Conservation (phyloP, 2,329 filamentous ascomycete species). For the Aspergillus pseudonomiae region DNA sequence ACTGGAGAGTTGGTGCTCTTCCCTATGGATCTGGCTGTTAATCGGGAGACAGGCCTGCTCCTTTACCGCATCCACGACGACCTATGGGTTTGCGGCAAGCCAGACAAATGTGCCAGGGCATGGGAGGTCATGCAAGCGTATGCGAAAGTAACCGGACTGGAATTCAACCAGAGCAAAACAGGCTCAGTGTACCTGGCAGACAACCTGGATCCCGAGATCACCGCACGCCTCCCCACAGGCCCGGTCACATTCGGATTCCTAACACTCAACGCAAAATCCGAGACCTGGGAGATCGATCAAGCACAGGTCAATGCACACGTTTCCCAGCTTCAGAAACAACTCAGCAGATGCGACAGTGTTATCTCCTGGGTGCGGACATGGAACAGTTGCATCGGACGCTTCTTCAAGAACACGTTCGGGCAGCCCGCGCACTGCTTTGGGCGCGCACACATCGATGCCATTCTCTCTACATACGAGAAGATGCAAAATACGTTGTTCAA, state of each 20-base stretch:
- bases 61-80: slow-evolving; percentile 55
- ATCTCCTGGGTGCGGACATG: slow-evolving; percentile 59
- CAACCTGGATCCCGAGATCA: slow-evolving; percentile 24
- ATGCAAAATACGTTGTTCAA: slow-evolving; percentile 53
- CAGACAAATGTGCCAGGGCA: slow-evolving; percentile 43
- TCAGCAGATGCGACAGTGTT: slow-evolving; percentile 50
- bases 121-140: slow-evolving; percentile 51
- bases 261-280: slow-evolving; percentile 35
- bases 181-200: slow-evolving; percentile 51
- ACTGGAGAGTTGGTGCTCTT: slow-evolving; percentile 53
- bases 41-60: slow-evolving; percentile 46
- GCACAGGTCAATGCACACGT: slow-evolving; percentile 43
- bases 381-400: slow-evolving; percentile 56
- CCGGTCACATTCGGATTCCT: slow-evolving; percentile 59
- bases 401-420: slow-evolving; percentile 57
- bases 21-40: slow-evolving; percentile 52
- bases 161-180: slow-evolving; percentile 52
- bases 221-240: slow-evolving; percentile 49
- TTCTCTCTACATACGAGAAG: slow-evolving; percentile 49
- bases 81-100: slow-evolving; percentile 52
- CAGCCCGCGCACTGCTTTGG: slow-evolving; percentile 55
- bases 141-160: slow-evolving; percentile 45
- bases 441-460: slow-evolving; percentile 51
- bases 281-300: slow-evolving; percentile 45
- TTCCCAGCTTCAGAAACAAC: slow-evolving; percentile 43